phyloP scores from a whole-genome alignment of 148 eudicot species.

The Polygonum aviculare region DNA sequence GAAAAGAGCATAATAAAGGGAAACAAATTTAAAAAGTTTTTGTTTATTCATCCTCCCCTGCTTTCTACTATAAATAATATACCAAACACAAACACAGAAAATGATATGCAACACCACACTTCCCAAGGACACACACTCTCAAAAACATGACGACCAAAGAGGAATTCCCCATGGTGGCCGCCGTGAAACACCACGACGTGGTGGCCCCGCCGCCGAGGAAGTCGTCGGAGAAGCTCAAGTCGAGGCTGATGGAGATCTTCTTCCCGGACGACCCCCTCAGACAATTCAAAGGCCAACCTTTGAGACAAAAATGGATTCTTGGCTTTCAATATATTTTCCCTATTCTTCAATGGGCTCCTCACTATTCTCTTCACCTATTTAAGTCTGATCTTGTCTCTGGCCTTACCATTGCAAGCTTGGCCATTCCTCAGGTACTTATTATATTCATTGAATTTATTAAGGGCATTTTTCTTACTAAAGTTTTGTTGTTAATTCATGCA shows the following conservation, averaged over 20 bases:
- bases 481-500: background rate
- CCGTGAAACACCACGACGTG: constrained; percentile 4
- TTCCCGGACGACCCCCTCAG: constrained; percentile 7
- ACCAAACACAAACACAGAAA: background rate
- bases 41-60: background rate
- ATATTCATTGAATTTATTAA: background rate
- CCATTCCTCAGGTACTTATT: constrained; percentile 71
- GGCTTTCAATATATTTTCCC: background rate
- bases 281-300: constrained; percentile 33
- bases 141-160: background rate
- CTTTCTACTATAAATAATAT: background rate
- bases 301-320: constrained; percentile 2
- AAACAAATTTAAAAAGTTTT: background rate
- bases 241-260: background rate
- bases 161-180: background rate
- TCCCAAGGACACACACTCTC: background rate
- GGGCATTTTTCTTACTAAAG: background rate
- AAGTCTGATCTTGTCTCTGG: constrained; percentile 74
- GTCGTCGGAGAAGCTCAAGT: constrained; percentile 9
- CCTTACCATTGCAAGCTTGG: constrained; percentile 93
- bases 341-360: constrained; percentile 21
- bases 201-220: background rate
- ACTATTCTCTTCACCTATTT: constrained; percentile 41
- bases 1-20: background rate
- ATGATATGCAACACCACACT: background rate